Conservation (phyloP, 2,329 filamentous ascomycete species). For the Exophiala dermatitidis region DNA sequence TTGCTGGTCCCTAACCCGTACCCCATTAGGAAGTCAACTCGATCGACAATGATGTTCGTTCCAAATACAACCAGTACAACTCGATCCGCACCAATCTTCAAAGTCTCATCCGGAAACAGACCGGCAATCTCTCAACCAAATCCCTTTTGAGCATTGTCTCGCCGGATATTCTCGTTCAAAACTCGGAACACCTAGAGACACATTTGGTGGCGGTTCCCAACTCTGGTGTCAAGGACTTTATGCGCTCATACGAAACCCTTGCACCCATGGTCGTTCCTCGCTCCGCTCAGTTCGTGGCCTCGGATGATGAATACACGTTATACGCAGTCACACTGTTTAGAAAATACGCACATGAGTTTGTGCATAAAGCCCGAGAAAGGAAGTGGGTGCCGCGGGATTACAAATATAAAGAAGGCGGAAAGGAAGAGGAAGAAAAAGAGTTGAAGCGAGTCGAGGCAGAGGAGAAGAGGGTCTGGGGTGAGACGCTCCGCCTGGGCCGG, state of each 20-base stretch:
- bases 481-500: conserved; percentile 75
- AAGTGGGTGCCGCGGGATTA: conserved; percentile 94
- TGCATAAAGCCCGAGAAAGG: conserved; percentile 84
- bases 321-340: conserved; percentile 90
- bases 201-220: conserved; percentile 85
- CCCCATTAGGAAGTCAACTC: conserved; percentile 67
- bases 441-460: conserved; percentile 73
- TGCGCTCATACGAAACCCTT: conserved; percentile 81
- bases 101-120: conserved; percentile 77
- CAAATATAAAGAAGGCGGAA: conserved; percentile 83
- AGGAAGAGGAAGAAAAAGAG: conserved; percentile 82
- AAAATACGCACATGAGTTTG: conserved; percentile 78
- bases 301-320: conserved; percentile 83
- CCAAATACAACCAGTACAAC: conserved; percentile 92
- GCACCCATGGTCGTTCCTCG: conserved; percentile 89
- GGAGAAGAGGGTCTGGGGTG: conserved; percentile 86
- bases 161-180: conserved; percentile 63
- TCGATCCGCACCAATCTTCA: conserved; percentile 77
- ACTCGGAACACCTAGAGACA: conserved; percentile 95
- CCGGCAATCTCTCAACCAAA: conserved; percentile 88
- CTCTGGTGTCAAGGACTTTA: conserved; percentile 75
- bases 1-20: neutral
- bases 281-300: conserved; percentile 68
- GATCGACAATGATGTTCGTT: conserved; percentile 92
- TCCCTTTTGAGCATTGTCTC: conserved; percentile 85